Conservation (phyloP, 257 asterid genomes). For the Petunia secreta region DNA sequence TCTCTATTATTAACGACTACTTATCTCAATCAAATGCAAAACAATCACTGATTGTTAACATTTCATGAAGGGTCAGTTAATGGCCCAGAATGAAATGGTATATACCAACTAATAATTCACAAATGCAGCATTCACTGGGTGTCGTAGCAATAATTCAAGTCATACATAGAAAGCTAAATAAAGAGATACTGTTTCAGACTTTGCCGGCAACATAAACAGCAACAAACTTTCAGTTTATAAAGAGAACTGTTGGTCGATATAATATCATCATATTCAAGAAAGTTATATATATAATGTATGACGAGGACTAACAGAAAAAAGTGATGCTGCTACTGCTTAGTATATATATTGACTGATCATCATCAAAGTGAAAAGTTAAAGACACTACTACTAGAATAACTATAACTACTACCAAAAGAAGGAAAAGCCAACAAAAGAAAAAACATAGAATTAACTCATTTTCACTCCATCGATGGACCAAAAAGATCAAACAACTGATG, state of each 20-base stretch:
- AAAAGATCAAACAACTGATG: slow-evolving; percentile 45
- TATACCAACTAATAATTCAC: not conserved
- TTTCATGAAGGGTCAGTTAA: not conserved
- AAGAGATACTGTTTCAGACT: slow-evolving; percentile 7
- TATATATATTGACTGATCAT: slow-evolving; percentile 20
- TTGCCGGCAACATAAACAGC: slow-evolving; percentile 5
- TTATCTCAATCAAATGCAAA: not conserved
- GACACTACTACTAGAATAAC: slow-evolving; percentile 1
- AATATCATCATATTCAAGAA: slow-evolving; percentile 22
- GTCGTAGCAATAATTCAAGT: not conserved
- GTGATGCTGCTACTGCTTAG: slow-evolving; percentile 10
- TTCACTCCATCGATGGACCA: slow-evolving; percentile 68
- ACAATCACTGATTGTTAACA: not conserved
- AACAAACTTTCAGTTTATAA: slow-evolving; percentile 8
- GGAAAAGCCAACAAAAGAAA: slow-evolving; percentile 6
- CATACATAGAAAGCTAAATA: slow-evolving; percentile 17
- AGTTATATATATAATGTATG: not conserved
- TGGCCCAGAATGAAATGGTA: not conserved
- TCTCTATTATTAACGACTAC: not conserved
- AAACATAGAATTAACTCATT: slow-evolving; percentile 73
- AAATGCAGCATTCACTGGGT: not conserved
- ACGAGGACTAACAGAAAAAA: slow-evolving; percentile 4
- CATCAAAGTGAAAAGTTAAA: slow-evolving; percentile 30
- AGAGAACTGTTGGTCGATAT: slow-evolving; percentile 10
- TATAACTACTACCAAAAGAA: slow-evolving; percentile 19